These are phyloP conservation scores for Rhynchosporium secalis DNA, from an alignment of 2,329 filamentous ascomycete species.

Conservation along the genomic window DNA sequence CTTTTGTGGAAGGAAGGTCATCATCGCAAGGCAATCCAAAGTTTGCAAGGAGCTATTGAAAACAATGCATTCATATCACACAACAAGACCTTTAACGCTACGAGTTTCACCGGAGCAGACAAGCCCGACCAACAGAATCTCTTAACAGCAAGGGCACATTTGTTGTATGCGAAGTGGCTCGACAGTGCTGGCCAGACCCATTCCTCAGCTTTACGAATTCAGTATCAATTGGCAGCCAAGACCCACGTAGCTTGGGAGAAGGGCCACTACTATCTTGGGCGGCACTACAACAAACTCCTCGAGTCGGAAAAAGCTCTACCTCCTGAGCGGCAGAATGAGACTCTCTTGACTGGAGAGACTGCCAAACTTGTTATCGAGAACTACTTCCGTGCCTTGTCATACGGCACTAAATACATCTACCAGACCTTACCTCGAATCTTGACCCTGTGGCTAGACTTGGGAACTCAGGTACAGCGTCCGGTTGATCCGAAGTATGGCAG, in stretches of 20 bases:
- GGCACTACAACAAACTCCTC: slow-evolving; percentile 94
- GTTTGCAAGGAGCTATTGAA: slow-evolving; percentile 81
- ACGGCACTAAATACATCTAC: slow-evolving; percentile 93
- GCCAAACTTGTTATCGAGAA: slow-evolving; percentile 91
- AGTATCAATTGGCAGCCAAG: slow-evolving; percentile 81
- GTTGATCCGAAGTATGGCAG: slow-evolving; percentile 48
- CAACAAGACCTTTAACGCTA: slow-evolving; percentile 31
- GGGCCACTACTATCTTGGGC: slow-evolving; percentile 93
- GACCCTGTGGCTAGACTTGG: slow-evolving; percentile 92
- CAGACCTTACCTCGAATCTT: slow-evolving; percentile 89
- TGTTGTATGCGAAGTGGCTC: slow-evolving; percentile 94
- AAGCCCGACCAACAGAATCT: slow-evolving; percentile 52
- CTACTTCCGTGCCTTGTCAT: slow-evolving; percentile 81
- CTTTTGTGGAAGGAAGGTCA: slow-evolving; percentile 92
- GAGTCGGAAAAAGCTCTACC: slow-evolving; percentile 83
- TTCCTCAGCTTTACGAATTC: slow-evolving; percentile 72
- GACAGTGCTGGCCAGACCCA: slow-evolving; percentile 93
- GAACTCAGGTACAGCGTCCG: slow-evolving; percentile 67
- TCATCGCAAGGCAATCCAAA: slow-evolving; percentile 91
- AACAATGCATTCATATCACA: slow-evolving; percentile 68
- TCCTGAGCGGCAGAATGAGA: slow-evolving; percentile 72
- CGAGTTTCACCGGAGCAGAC: slow-evolving; percentile 30
- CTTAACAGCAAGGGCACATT: slow-evolving; percentile 74
- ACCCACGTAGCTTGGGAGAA: slow-evolving; percentile 82
- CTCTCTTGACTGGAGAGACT: slow-evolving; percentile 77